Evolutionary conservation across 1,139 yeast genomes (phyloP).

Genomic region (Saccharomyces uvarum): DNA sequence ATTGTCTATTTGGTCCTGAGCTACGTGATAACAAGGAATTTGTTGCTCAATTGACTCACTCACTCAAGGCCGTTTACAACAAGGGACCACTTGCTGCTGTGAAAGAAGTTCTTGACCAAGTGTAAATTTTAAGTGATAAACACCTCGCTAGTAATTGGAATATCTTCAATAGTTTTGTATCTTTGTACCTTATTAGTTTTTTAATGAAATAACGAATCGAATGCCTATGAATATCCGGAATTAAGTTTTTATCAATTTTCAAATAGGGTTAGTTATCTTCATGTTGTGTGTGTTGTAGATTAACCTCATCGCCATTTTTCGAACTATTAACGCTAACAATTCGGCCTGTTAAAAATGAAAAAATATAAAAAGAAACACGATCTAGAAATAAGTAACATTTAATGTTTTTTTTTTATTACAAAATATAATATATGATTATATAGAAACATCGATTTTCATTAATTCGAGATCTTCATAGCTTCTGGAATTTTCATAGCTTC

Average conservation of each 20-base stretch:
- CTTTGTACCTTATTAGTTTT: neutral
- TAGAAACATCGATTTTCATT: too few relatives aligned
- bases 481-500: neutral
- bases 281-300: neutral
- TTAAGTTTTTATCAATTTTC: too few relatives aligned
- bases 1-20: slow-evolving; percentile 13
- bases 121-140: neutral
- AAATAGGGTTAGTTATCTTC: neutral
- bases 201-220: neutral
- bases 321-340: too few relatives aligned
- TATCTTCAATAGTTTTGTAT: neutral
- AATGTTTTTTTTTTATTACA: too few relatives aligned
- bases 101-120: slow-evolving; percentile 20
- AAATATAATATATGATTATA: too few relatives aligned
- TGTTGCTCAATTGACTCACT: slow-evolving; percentile 11
- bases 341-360: too few relatives aligned
- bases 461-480: too few relatives aligned
- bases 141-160: neutral
- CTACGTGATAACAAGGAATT: slow-evolving; percentile 30
- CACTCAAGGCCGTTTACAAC: slow-evolving; percentile 15
- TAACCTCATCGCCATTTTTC: neutral
- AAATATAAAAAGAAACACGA: too few relatives aligned
- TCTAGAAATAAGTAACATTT: too few relatives aligned
- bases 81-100: slow-evolving; percentile 14
- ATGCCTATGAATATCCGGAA: neutral